Evolutionary conservation across 768 basidiomycete species (phyloP).

Genomic region (Collybia nuda): DNA sequence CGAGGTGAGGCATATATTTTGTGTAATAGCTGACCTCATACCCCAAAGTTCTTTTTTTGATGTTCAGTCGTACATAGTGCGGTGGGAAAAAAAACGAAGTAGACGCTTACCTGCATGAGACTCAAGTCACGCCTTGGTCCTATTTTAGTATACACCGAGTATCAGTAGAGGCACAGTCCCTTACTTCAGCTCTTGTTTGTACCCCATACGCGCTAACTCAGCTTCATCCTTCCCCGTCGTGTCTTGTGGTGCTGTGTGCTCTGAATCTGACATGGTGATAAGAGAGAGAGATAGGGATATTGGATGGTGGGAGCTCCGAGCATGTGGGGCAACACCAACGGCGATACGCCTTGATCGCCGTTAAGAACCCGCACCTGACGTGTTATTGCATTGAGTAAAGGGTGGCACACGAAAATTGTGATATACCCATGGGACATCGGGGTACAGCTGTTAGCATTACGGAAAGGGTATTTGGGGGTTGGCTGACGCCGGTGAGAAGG

Average conservation of each 20-base stretch:
- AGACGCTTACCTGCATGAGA: constrained; percentile 51
- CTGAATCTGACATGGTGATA: not conserved
- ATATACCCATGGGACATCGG: no score
- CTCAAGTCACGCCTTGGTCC: constrained; percentile 55
- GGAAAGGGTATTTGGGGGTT: no score
- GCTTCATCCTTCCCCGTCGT: constrained; percentile 18
- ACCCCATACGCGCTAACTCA: constrained; percentile 22
- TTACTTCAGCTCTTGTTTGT: constrained; percentile 21
- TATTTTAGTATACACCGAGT: not conserved
- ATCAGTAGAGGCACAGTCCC: not conserved
- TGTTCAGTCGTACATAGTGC: not conserved
- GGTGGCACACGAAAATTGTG: no score
- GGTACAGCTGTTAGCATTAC: no score
- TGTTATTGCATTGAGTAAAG: no score
- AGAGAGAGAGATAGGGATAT: not conserved
- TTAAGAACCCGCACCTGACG: no score
- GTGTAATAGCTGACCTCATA: constrained; percentile 14
- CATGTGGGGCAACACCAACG: no score
- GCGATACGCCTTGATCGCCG: no score
- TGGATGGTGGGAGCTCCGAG: no score
- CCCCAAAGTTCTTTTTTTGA: constrained; percentile 61
- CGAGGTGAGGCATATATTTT: no score
- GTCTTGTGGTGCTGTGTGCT: not conserved
- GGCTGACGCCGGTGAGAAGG: no score
- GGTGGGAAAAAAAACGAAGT: not conserved